phyloP scores from a whole-genome alignment of 1,284 basidiomycete species.

The Coriolopsis trogii region DNA sequence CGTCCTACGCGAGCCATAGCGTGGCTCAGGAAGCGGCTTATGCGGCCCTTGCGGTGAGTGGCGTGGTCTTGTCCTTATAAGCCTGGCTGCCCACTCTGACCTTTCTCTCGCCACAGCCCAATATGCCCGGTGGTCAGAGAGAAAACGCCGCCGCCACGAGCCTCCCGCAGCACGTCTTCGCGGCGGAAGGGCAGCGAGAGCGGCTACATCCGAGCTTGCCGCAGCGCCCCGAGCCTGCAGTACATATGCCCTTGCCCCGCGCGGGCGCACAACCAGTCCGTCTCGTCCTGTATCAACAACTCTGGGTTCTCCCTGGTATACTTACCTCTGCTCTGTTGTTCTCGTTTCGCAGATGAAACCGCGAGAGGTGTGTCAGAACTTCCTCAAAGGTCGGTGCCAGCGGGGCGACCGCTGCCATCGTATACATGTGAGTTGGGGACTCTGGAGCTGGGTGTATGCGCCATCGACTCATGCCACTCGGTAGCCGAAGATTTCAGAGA shows the following conservation, averaged over 20 bases:
- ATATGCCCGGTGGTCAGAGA: not conserved
- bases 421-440: slow-evolving; percentile 9
- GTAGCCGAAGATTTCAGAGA: not conserved
- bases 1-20: not conserved
- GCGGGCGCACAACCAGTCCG: not conserved
- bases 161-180: not conserved
- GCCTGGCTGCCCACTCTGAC: not conserved
- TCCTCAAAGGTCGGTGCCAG: slow-evolving; percentile 10
- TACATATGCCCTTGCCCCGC: not conserved
- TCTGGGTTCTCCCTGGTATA: no score
- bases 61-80: slow-evolving; percentile 2
- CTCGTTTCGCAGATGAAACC: slow-evolving; percentile 9
- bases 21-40: not conserved
- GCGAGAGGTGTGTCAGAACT: slow-evolving; percentile 18
- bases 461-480: no score
- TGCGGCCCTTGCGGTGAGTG: slow-evolving; percentile 8
- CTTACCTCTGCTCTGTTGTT: no score
- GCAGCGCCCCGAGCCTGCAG: not conserved
- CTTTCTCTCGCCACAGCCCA: not conserved
- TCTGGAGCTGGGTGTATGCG: no score
- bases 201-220: not conserved
- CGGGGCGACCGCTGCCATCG: slow-evolving; percentile 15
- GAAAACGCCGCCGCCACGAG: not conserved
- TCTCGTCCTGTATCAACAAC: not conserved
- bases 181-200: not conserved